Evolutionary conservation across 768 basidiomycete genomes (phyloP).

Genomic region (Mycena floridula): DNA sequence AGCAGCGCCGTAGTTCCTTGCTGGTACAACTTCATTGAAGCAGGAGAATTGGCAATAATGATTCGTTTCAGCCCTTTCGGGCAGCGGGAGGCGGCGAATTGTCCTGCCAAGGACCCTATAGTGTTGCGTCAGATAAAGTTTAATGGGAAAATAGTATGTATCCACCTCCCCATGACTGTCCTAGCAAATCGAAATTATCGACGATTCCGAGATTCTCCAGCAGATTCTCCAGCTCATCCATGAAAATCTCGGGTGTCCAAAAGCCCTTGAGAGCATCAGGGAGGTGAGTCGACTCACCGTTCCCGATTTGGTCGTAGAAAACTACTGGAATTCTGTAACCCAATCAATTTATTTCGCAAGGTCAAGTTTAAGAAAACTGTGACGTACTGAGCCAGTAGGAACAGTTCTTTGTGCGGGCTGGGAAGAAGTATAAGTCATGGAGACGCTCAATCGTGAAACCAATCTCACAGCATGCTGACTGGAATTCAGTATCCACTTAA

Average conservation of each 20-base stretch:
- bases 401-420: neutral
- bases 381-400: neutral
- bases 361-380: neutral
- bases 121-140: neutral
- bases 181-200: conserved; percentile 35
- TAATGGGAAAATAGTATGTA: neutral
- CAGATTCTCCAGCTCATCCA: conserved; percentile 40
- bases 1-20: conserved; percentile 19
- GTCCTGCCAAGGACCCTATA: conserved; percentile 34
- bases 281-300: conserved; percentile 41
- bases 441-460: neutral
- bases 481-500: neutral
- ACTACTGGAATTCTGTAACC: neutral
- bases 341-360: too few relatives aligned
- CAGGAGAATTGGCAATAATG: conserved; percentile 24
- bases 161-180: conserved; percentile 41
- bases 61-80: conserved; percentile 19
- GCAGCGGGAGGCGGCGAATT: conserved; percentile 12
- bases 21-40: conserved; percentile 22
- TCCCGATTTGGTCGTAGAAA: conserved; percentile 5
- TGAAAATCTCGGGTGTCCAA: conserved; percentile 40
- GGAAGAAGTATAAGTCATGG: neutral
- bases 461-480: neutral
- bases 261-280: conserved; percentile 37
- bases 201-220: conserved; percentile 33